Evolutionary conservation across 1,284 basidiomycete genomes (phyloP), one percentile per base, ranked within the genome.

Genomic region (Apiotrichum sp.): DNA sequence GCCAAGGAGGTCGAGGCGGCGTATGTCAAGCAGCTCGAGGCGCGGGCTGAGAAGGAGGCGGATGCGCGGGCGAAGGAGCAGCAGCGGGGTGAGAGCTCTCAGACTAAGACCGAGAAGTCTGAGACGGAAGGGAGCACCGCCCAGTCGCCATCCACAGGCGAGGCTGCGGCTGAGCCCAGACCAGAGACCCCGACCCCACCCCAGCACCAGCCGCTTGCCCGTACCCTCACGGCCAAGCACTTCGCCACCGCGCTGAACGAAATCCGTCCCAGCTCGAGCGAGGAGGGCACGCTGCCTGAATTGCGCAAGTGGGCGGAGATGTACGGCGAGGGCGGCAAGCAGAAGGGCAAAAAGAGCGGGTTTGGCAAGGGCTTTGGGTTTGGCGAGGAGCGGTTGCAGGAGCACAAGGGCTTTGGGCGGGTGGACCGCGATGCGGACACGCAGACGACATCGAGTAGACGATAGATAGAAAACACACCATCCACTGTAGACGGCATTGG

Each of bases 241-340:
- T 93, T 95, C 69, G 78, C 79, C 38, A 86, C 86, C 64, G 91
- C 91, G 0, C 79, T 93, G 49, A 84, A 82, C 64, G 89, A 93
- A 73, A 92, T 93, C 62, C 86, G 87, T 1, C 88, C 90, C 8
- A 89, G 87, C 0, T 86, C 85, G 2, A 89, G 88, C 4, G 91
- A 93, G 72, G 80, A 84, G 7, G 89, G 89, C 43, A 87, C 83
- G 48, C 81, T 93, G 42, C 78, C 86, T 2, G 89, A 89, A 61
- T 77, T 93, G 59, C 83, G 89, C 47, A 65, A 72, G 75, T 95
- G 90, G 90, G 91, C 93, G 59, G 87, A 91, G 45, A 87, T 92
- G 71, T 93, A 91, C 71, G 91, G 90, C 34, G 89, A 93, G 53
- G 73, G 75, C 7, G 76, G 72, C 6, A 75, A 61, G 34, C 59